phyloP scores from a whole-genome alignment of 169 alveolate species.

The Plasmodium fragile region DNA sequence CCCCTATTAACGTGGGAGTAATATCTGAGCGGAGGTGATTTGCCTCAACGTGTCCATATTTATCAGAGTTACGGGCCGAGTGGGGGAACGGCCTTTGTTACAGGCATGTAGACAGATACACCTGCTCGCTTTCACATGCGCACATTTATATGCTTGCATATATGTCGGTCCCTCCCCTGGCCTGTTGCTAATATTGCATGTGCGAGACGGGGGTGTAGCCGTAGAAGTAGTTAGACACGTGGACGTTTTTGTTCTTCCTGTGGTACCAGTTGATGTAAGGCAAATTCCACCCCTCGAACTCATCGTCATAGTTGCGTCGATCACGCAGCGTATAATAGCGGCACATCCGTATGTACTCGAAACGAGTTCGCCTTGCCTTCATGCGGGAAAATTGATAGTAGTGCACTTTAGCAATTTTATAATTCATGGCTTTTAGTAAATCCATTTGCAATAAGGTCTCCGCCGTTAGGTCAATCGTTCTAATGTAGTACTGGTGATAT shows the following conservation, averaged over 20 bases:
- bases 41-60: neutral
- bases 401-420: slow-evolving; percentile 78
- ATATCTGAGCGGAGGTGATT: neutral
- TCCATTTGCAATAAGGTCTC: slow-evolving; percentile 77
- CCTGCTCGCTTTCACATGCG: neutral
- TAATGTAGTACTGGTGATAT: slow-evolving; percentile 85
- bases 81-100: neutral
- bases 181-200: slow-evolving; percentile 10
- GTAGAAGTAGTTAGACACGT: slow-evolving; percentile 56
- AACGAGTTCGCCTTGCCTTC: slow-evolving; percentile 83
- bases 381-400: slow-evolving; percentile 86
- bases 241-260: slow-evolving; percentile 62
- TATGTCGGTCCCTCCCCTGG: neutral
- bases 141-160: neutral
- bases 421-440: slow-evolving; percentile 80
- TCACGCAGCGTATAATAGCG: slow-evolving; percentile 84
- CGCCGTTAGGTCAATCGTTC: slow-evolving; percentile 81
- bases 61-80: neutral
- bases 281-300: slow-evolving; percentile 84
- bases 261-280: slow-evolving; percentile 86
- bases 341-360: slow-evolving; percentile 84
- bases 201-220: slow-evolving; percentile 42
- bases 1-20: neutral
- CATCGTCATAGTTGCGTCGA: slow-evolving; percentile 80
- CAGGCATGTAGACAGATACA: neutral